Percentiles rank a stretch among this genome's conserved stretches.
Evolutionary conservation across 139 green algal species (phyloP).

Genomic region (Gonium pectorale): DNA sequence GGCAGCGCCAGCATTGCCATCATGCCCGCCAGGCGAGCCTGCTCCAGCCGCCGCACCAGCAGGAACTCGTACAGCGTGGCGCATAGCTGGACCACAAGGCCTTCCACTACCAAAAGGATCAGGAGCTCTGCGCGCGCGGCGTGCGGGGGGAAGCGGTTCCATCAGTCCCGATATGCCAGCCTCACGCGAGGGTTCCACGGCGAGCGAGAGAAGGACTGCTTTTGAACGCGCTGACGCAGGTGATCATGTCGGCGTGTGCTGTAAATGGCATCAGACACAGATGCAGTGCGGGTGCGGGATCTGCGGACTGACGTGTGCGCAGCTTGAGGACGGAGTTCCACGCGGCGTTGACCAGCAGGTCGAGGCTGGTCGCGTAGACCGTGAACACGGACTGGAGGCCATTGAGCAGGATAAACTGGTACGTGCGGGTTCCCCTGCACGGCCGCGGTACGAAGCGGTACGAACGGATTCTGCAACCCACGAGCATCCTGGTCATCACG

Average conservation of each 20-base stretch:
- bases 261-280: too few species aligned
- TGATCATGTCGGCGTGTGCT: too few species aligned
- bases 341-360: constrained; percentile 2
- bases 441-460: too few species aligned
- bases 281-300: too few species aligned
- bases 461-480: too few species aligned
- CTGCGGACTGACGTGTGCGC: neutral
- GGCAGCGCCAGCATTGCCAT: constrained; percentile 46
- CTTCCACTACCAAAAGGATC: constrained; percentile 27
- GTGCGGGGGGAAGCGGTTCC: too few species aligned
- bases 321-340: neutral
- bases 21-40: constrained; percentile 15
- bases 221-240: too few species aligned
- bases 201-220: too few species aligned
- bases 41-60: constrained; percentile 39
- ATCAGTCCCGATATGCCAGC: too few species aligned
- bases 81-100: constrained; percentile 18
- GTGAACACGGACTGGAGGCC: constrained; percentile 14
- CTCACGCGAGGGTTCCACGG: too few species aligned
- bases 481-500: too few species aligned
- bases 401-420: constrained; percentile 13
- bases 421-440: constrained; percentile 12
- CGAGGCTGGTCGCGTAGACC: neutral
- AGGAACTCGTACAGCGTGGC: constrained; percentile 15
- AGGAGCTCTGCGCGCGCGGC: constrained; percentile 44